Base-by-base conservation (phyloP, 202 grass and related monocot species). In the Saccharum hybrid region DNA sequence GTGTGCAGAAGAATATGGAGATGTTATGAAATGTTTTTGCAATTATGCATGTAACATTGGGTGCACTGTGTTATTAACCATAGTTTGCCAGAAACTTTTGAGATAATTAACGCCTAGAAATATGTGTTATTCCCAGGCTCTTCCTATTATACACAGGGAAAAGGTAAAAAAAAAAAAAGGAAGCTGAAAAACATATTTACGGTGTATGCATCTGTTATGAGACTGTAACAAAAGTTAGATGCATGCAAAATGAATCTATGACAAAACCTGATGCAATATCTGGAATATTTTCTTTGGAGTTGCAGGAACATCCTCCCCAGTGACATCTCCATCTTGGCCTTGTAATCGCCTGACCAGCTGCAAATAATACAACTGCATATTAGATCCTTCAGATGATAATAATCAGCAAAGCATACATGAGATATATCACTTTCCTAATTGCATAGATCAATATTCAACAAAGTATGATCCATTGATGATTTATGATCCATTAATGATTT, bases 201-300 rank as follows among this genome's bases (percentile, higher is more conserved):
- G n/a, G 3, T 38, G 7, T 46, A 78, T 60, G 14, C 57, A 6
- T 63, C 52, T 68, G 18, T 69, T 36, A 41, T 78, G 30, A 63
- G 22, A 39, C 14, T 61, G 28, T 42, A 81, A 75, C 23, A 43
- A 78, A 81, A 71, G 34, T 68, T 74, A 49, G 13, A 63, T 75
- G 77, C 74, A 65, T 43, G 33, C 18, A 64, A 63, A 54, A 88
- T 38, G 23, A 71, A 80, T 79, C 26, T 21, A 63, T 34, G 16
- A 16, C 65, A 54, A 85, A 88, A 99, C 96, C 96, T 99, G 89
- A 89, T 94, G 91, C 63, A 99, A 85, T 67, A 99, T 99, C 88
- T 99, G 96, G 64, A 96, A 99, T 83, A 99, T 96, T 92, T 96
- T 96, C 84, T 99, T 99, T 38, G 96, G 96, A 79, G 96, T 96